phyloP scores from a whole-genome alignment of 306 rosid genomes.

The Carpinus viminea region DNA sequence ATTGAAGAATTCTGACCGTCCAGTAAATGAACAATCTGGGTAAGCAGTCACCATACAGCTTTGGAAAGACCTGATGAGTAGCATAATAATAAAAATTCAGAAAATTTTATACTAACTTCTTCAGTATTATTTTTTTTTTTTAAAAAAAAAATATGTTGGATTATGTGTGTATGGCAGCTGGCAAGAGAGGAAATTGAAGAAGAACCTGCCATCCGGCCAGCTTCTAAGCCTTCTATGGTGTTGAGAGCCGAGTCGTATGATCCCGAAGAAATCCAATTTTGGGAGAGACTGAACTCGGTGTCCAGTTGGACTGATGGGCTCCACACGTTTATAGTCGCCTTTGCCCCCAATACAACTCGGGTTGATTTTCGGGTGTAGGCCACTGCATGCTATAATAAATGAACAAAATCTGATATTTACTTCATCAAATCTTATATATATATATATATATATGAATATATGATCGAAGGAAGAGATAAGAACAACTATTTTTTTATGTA shows the following conservation, averaged over 20 bases:
- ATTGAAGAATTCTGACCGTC: slow-evolving; percentile 64
- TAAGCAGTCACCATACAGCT: slow-evolving; percentile 96
- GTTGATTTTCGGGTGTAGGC: slow-evolving; percentile 67
- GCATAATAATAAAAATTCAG: slow-evolving; percentile 76
- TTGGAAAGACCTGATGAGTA: slow-evolving; percentile 99
- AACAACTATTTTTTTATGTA: too few species aligned
- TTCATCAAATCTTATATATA: not conserved
- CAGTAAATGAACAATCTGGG: slow-evolving; percentile 94
- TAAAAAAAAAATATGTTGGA: not conserved
- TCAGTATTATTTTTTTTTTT: not conserved
- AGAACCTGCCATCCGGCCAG: slow-evolving; percentile 99
- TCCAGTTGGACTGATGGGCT: slow-evolving; percentile 70
- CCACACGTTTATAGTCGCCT: slow-evolving; percentile 92
- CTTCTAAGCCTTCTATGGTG: slow-evolving; percentile 94
- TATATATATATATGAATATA: too few species aligned
- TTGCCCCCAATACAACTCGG: slow-evolving; percentile 74
- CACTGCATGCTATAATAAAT: slow-evolving; percentile 64
- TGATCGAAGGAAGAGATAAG: not conserved
- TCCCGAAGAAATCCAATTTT: slow-evolving; percentile 87
- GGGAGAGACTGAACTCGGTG: slow-evolving; percentile 89
- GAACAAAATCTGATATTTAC: not conserved
- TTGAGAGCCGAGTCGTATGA: slow-evolving; percentile 93
- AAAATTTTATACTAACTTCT: slow-evolving; percentile 1
- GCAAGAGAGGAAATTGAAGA: slow-evolving; percentile 27
- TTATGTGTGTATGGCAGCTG: slow-evolving; percentile 15